Conservation (phyloP, 2,329 filamentous ascomycete species). For the Talaromyces pinophilus region DNA sequence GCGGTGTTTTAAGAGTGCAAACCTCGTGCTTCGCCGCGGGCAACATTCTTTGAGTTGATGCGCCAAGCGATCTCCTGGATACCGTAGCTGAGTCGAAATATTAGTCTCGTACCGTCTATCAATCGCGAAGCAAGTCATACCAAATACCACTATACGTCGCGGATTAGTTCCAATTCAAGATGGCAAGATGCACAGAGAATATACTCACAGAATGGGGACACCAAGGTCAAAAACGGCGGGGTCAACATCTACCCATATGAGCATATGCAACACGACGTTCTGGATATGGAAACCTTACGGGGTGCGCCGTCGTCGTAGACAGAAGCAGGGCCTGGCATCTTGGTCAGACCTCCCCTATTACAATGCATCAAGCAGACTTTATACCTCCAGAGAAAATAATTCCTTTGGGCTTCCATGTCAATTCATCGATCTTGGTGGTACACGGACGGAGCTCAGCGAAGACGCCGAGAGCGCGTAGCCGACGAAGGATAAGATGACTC, state of each 20-base stretch:
- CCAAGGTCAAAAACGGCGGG: conserved; percentile 74
- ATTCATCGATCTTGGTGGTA: conserved; percentile 62
- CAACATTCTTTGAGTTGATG: conserved; percentile 64
- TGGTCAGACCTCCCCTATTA: conserved; percentile 77
- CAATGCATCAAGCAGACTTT: not conserved
- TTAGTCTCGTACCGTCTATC: conserved; percentile 29
- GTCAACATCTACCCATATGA: conserved; percentile 53
- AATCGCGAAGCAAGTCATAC: not conserved
- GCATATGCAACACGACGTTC: not conserved
- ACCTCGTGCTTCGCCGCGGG: conserved; percentile 65
- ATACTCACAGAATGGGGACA: conserved; percentile 47
- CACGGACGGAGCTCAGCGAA: conserved; percentile 89
- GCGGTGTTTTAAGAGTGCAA: not conserved
- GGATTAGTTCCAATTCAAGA: conserved; percentile 50
- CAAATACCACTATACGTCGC: not conserved
- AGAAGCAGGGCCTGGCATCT: conserved; percentile 63
- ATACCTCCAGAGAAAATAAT: conserved; percentile 46
- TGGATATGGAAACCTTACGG: conserved; percentile 46
- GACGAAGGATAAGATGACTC: conserved; percentile 72
- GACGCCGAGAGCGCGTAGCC: conserved; percentile 75
- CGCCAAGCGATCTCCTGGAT: conserved; percentile 74
- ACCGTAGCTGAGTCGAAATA: conserved; percentile 51
- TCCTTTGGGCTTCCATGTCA: conserved; percentile 78
- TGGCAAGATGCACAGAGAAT: conserved; percentile 61
- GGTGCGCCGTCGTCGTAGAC: conserved; percentile 79